These are phyloP conservation scores for Coemansia sp. DNA, from an alignment of 192 early-diverging fungal genomes.

Conservation along the genomic window DNA sequence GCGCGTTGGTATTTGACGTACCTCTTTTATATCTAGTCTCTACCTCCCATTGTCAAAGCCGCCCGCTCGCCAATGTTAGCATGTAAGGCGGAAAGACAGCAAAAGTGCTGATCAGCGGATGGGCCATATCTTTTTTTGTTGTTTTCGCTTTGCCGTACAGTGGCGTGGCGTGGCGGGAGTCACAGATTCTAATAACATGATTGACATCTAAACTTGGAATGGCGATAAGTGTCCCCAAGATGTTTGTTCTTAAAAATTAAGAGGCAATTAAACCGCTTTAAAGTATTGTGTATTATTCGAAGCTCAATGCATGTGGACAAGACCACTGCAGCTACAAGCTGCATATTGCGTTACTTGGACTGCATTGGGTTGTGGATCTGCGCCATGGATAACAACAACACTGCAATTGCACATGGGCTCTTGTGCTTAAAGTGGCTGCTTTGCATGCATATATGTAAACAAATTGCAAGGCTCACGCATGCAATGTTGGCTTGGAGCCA, in stretches of 20 bases:
- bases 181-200: neutral
- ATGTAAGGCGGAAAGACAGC: neutral
- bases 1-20: neutral
- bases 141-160: neutral
- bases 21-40: neutral
- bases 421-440: neutral
- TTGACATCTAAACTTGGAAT: constrained; percentile 1
- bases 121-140: neutral
- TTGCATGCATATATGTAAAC: constrained; percentile 5
- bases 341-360: neutral
- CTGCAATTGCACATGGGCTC: neutral
- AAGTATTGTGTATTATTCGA: neutral
- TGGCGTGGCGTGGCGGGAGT: neutral
- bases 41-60: neutral
- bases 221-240: neutral
- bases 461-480: neutral
- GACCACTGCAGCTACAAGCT: neutral
- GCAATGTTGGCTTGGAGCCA: neutral
- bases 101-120: neutral
- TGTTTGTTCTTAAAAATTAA: neutral
- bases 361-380: neutral
- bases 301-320: constrained; percentile 5
- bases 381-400: neutral
- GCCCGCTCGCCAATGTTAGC: neutral
- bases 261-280: neutral